These are phyloP conservation scores for Metschnikowia bowlesiae DNA, from an alignment of 805 yeast species.

Conservation along the genomic window DNA sequence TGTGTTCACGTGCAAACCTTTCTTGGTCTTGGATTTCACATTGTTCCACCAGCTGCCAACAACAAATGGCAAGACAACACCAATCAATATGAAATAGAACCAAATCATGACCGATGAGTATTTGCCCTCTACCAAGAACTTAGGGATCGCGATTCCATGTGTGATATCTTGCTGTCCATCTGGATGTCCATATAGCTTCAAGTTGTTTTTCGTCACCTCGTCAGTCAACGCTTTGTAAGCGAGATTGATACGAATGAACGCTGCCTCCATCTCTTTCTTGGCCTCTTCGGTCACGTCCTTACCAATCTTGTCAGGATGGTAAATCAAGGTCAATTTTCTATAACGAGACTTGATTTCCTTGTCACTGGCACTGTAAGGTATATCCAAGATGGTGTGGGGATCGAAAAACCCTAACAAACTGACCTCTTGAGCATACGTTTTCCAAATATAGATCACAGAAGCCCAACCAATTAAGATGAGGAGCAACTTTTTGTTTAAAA, in stretches of 20 bases:
- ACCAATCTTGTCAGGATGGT: conserved; percentile 90
- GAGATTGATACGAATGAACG: conserved; percentile 75
- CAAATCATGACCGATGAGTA: conserved; percentile 61
- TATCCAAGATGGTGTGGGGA: conserved; percentile 83
- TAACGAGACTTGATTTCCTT: conserved; percentile 76
- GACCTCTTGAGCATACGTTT: conserved; percentile 39
- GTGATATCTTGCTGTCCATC: conserved; percentile 91
- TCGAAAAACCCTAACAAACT: conserved; percentile 60
- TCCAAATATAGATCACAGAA: conserved; percentile 38
- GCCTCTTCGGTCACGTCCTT: conserved; percentile 56
- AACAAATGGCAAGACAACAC: conserved; percentile 69
- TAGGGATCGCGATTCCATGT: conserved; percentile 95
- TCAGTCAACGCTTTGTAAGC: conserved; percentile 96
- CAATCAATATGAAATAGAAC: conserved; percentile 66
- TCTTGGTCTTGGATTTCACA: conserved; percentile 73
- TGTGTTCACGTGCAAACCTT: conserved; percentile 79
- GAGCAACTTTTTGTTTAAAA: conserved; percentile 37
- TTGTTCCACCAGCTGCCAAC: conserved; percentile 91
- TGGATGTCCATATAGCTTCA: conserved; percentile 88
- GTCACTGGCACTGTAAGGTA: conserved; percentile 63
- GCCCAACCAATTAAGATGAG: conserved; percentile 57
- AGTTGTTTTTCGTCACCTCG: conserved; percentile 77
- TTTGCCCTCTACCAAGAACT: conserved; percentile 79
- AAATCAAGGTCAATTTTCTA: conserved; percentile 80
- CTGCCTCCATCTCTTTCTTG: conserved; percentile 59